phyloP scores from a whole-genome alignment of 78 protist genomes.

The Dictyostelium purpureum region DNA sequence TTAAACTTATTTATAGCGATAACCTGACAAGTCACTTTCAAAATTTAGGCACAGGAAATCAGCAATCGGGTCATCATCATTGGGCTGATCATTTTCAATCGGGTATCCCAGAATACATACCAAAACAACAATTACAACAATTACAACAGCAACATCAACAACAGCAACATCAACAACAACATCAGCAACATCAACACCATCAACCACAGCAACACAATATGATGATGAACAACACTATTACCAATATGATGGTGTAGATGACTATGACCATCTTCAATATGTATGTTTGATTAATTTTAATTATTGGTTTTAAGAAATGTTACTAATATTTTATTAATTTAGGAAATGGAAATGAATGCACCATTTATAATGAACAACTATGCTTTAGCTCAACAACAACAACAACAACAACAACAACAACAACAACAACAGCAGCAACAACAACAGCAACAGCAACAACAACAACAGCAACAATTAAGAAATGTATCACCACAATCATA shows the following conservation, averaged over 20 bases:
- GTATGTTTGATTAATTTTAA: not conserved
- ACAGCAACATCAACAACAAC: slow-evolving; percentile 9
- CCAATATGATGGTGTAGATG: not conserved
- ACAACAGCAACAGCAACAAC: not conserved
- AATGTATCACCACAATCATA: slow-evolving; percentile 5
- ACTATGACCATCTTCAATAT: slow-evolving; percentile 2
- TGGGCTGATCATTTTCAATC: slow-evolving; percentile 21
- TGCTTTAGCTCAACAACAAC: not conserved
- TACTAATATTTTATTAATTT: not conserved
- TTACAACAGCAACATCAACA: not conserved
- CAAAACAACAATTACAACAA: slow-evolving; percentile 11
- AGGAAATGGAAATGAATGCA: not conserved
- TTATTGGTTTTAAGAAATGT: not conserved
- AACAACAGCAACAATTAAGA: not conserved
- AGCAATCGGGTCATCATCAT: slow-evolving; percentile 3
- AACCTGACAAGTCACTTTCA: not conserved
- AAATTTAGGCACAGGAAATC: not conserved
- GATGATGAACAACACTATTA: not conserved
- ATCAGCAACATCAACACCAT: not conserved
- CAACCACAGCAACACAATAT: slow-evolving; percentile 9
- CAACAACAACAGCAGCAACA: not conserved
- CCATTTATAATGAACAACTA: not conserved
- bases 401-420: slow-evolving; percentile 1
- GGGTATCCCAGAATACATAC: slow-evolving; percentile 20
- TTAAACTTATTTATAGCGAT: not conserved